Base-by-base conservation (phyloP, 2,329 filamentous ascomycete species). In the Scedosporium apiospermum region DNA sequence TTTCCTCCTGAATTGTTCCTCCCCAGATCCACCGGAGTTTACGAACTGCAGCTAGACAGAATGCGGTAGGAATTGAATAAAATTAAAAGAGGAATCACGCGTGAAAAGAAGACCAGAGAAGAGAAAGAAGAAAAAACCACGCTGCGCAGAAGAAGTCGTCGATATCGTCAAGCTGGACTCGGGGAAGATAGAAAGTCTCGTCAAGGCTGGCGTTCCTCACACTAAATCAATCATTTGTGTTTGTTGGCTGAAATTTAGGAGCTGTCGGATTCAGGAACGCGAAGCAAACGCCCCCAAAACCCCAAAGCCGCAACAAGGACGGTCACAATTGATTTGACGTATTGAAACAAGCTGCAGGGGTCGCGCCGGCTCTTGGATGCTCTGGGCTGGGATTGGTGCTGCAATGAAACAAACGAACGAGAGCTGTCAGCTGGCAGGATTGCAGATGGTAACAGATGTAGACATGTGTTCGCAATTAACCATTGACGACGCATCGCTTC, bases 221-320 rank as follows among this genome's bases (percentile, higher is more conserved):
- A 14, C 38, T 61, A 23, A n/a, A 18, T n/a, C 23, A 49, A 51
- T 53, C 44, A 7, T 30, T 26, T 53, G 26, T 41, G 27, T 55
- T 41, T 41, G 27, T 55, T 41, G 38, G 60, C 46, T 23, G 51
- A 26, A 23, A 26, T 57, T 58, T 57, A 44, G 60, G 23, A 62
- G 60, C 60, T 62, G 14, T 58, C 23, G 34, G 41, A 62, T 62
- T 18, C 60, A 62, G 60, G 60, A 62, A 62, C 60, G 53, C 51
- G 53, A 44, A 30, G 23, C 27, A 51, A 41, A 46, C 41, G 41
- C 16, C 16, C 60, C 44, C 26, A n/a, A 44, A 41, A 18, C 42
- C 18, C 44, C 16, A 16, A 55, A 23, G 51, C 21, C 51, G 34
- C 34, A 38, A 38, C 12, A 38, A 38, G 34, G 34, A 38, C 30